phyloP scores from a whole-genome alignment of 257 asterid genomes.

The Solanum chaucha region DNA sequence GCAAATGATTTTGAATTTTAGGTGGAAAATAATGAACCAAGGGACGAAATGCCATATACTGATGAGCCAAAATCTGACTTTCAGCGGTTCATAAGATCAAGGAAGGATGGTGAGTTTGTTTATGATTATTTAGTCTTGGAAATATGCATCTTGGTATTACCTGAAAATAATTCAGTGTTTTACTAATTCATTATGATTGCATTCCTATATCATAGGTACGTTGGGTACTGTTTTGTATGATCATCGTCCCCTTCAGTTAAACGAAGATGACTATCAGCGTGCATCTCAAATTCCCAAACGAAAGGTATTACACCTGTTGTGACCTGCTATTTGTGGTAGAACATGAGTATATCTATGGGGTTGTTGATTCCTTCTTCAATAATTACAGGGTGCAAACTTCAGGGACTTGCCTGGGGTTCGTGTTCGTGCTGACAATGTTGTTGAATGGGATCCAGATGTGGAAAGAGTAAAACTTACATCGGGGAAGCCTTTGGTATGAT shows the following conservation, averaged over 20 bases:
- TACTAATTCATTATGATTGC: not conserved
- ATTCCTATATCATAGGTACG: conserved; percentile 31
- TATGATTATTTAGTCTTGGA: not conserved
- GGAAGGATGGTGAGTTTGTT: conserved; percentile 40
- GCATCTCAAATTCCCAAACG: conserved; percentile 50
- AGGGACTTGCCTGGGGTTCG: conserved; percentile 56
- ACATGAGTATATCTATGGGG: not conserved
- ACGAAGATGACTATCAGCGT: conserved; percentile 60
- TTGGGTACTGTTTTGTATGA: conserved; percentile 59
- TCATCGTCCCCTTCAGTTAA: conserved; percentile 54
- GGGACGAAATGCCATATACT: conserved; percentile 48
- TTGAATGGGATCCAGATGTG: conserved; percentile 50
- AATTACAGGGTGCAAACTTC: conserved; percentile 70
- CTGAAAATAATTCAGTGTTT: not conserved
- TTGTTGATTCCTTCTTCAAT: not conserved
- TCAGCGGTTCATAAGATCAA: conserved; percentile 51
- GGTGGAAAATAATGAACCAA: conserved; percentile 54
- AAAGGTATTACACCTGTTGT: conserved; percentile 37
- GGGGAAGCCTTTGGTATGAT: conserved; percentile 78
- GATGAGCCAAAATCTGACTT: conserved; percentile 36
- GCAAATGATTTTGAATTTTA: not conserved
- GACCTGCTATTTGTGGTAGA: not conserved
- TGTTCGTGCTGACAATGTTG: conserved; percentile 51
- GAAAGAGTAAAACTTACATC: conserved; percentile 40
- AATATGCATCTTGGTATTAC: not conserved